Conservation (phyloP, 2,329 filamentous ascomycete species). For the Talaromyces amestolkiae region DNA sequence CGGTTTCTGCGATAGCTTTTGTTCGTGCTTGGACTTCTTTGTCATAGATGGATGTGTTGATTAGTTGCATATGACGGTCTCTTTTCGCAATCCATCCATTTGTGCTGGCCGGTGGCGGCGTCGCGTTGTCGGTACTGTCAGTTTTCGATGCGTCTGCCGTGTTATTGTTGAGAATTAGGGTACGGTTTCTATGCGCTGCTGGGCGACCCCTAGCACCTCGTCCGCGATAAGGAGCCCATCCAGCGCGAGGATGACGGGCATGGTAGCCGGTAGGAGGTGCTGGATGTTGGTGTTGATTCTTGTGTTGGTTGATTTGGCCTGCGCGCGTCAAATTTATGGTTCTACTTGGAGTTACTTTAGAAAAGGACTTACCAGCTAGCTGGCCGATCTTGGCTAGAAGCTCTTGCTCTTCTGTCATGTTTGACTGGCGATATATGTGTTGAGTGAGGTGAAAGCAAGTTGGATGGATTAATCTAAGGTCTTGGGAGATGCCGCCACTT, state of each 20-base stretch:
- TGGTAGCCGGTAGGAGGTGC: conserved; percentile 25
- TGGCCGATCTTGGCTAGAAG: conserved; percentile 57
- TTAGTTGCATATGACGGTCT: conserved; percentile 76
- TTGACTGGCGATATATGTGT: conserved; percentile 10
- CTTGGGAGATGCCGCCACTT: conserved; percentile 1
- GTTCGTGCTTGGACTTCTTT: conserved; percentile 67
- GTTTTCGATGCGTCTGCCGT: conserved; percentile 11
- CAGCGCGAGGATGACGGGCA: conserved; percentile 31
- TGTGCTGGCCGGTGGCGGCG: conserved; percentile 22
- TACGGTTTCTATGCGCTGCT: conserved; percentile 54
- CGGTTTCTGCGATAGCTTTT: conserved; percentile 70
- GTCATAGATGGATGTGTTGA: conserved; percentile 75
- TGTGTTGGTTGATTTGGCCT: conserved; percentile 80
- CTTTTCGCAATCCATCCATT: conserved; percentile 67
- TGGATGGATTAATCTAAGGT: not conserved
- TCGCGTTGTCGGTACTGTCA: conserved; percentile 11
- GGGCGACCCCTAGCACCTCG: conserved; percentile 40
- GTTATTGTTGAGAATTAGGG: conserved; percentile 63
- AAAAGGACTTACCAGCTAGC: conserved; percentile 51
- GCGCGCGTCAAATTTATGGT: conserved; percentile 19
- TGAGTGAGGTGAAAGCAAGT: not conserved
- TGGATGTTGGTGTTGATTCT: conserved; percentile 53
- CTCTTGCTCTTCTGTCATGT: conserved; percentile 56
- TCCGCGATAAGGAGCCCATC: conserved; percentile 46
- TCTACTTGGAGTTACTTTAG: conserved; percentile 12